Conservation (phyloP, 345 rosid genomes). For the Rhodamnia argentea region DNA sequence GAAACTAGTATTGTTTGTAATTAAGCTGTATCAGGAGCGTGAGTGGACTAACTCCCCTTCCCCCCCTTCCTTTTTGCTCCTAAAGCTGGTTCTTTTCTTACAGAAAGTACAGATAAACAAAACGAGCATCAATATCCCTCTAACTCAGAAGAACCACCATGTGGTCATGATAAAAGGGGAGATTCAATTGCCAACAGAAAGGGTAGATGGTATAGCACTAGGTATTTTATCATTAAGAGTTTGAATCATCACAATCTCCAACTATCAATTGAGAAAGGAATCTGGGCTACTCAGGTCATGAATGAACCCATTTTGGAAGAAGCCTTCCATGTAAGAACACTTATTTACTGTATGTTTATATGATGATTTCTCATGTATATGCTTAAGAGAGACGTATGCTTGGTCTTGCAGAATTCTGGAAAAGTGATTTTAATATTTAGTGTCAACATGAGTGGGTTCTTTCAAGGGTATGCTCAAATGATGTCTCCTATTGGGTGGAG, state of each 20-base stretch:
- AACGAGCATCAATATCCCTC: constrained; percentile 36
- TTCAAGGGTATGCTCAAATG: constrained; percentile 99
- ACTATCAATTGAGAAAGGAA: constrained; percentile 68
- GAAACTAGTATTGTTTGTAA: background rate
- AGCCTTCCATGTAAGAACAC: constrained; percentile 69
- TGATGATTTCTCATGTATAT: constrained; percentile 6
- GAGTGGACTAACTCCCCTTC: background rate
- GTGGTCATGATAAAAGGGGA: constrained; percentile 25
- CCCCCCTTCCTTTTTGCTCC: background rate
- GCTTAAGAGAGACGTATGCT: constrained; percentile 8
- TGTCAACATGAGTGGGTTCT: constrained; percentile 98
- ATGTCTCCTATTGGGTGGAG: constrained; percentile 90
- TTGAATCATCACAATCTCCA: constrained; percentile 73
- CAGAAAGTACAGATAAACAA: constrained; percentile 67
- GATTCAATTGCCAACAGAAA: constrained; percentile 25
- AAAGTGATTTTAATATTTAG: constrained; percentile 80
- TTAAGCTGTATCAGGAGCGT: background rate
- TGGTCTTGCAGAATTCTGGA: constrained; percentile 70
- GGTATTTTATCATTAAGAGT: constrained; percentile 95
- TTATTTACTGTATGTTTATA: constrained; percentile 4
- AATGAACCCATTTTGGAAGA: constrained; percentile 96
- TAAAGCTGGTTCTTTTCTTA: constrained; percentile 6
- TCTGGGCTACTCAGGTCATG: constrained; percentile 99
- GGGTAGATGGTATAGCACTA: constrained; percentile 37
- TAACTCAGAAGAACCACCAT: constrained; percentile 26